phyloP scores from a whole-genome alignment of 164 flowering plant genomes.

The Pachysandra terminalis region DNA sequence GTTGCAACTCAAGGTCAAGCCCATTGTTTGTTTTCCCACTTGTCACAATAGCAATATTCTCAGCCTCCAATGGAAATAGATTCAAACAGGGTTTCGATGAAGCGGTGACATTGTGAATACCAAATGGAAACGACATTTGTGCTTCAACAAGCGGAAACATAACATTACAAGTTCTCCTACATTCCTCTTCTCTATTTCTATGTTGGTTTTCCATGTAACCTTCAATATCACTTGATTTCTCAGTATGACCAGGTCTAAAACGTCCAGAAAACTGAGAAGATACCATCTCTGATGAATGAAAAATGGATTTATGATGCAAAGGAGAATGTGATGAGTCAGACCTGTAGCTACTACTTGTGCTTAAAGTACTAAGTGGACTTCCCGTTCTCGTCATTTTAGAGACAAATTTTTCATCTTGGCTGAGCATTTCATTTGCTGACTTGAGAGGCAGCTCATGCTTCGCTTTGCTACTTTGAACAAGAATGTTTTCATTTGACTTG shows the following conservation, averaged over 20 bases:
- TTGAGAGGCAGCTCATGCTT: background rate
- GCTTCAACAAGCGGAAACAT: background rate
- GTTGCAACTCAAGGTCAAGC: slow-evolving; percentile 13
- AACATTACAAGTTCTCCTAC: background rate
- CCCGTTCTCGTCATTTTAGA: background rate
- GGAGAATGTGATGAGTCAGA: slow-evolving; percentile 12
- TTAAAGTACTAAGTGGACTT: slow-evolving; percentile 22
- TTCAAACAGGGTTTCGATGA: background rate
- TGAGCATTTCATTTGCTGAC: background rate
- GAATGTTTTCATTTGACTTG: background rate
- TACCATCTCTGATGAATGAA: background rate
- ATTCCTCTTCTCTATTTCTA: background rate
- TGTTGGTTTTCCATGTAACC: background rate
- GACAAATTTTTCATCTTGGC: background rate
- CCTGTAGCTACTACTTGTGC: slow-evolving; percentile 14
- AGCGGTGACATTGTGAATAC: background rate
- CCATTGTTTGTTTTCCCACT: background rate
- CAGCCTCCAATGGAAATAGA: slow-evolving; percentile 10
- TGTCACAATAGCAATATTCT: slow-evolving; percentile 2
- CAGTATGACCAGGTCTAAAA: background rate
- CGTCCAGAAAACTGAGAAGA: background rate
- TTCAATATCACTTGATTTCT: slow-evolving; percentile 5
- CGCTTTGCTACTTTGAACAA: background rate
- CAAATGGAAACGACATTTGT: background rate
- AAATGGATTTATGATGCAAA: background rate